phyloP scores from a whole-genome alignment of 2,329 filamentous ascomycete species.

The Madurella mycetomatis region DNA sequence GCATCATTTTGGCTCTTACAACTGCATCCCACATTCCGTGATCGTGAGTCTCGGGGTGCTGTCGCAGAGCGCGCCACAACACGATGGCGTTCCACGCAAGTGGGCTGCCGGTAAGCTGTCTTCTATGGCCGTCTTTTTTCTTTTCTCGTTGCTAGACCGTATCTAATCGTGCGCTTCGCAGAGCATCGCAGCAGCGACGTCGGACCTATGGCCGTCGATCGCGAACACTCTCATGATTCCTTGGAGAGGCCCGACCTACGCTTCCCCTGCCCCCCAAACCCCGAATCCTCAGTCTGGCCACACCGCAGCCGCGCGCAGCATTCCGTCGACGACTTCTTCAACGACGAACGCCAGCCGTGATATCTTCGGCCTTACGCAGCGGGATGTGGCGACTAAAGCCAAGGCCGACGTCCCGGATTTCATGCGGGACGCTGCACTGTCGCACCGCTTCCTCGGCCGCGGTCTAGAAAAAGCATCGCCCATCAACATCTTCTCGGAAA shows the following conservation, averaged over 20 bases:
- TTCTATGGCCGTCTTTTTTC: neutral
- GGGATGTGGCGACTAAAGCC: neutral
- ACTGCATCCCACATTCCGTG: conserved; percentile 28
- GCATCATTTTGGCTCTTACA: conserved; percentile 11
- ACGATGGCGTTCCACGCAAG: conserved; percentile 29
- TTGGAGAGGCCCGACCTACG: conserved; percentile 28
- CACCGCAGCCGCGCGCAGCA: neutral
- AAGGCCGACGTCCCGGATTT: conserved; percentile 33
- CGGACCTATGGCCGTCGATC: conserved; percentile 45
- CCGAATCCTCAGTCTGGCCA: conserved; percentile 4
- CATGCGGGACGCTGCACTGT: conserved; percentile 26
- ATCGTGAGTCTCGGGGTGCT: neutral
- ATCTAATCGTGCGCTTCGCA: conserved; percentile 17
- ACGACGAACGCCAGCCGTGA: neutral
- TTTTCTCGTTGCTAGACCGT: neutral
- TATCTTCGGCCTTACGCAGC: neutral
- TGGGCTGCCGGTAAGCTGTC: conserved; percentile 27
- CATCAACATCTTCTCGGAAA: conserved; percentile 22
- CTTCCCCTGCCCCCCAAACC: conserved; percentile 4
- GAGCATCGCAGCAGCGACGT: conserved; percentile 41
- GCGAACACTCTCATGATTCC: conserved; percentile 37
- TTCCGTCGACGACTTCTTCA: conserved; percentile 2
- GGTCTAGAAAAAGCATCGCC: conserved; percentile 26
- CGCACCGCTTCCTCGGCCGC: conserved; percentile 27
- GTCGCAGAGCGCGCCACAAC: conserved; percentile 8